These are phyloP conservation scores for Dendrobium chrysotoxum DNA, from an alignment of 106 monocot genomes.

Conservation along the genomic window DNA sequence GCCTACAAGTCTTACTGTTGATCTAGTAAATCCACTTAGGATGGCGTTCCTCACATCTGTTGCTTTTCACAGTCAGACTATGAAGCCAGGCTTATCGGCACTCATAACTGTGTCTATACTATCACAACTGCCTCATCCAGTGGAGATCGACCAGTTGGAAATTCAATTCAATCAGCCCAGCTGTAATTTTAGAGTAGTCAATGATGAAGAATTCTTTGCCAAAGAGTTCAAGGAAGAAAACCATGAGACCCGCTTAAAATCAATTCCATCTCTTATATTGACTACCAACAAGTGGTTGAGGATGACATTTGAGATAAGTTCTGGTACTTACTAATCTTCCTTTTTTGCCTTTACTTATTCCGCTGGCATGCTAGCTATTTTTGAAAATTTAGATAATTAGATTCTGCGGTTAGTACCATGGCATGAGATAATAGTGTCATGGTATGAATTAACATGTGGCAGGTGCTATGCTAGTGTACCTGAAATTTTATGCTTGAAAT, in stretches of 20 bases:
- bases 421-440: neutral
- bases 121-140: conserved; percentile 66
- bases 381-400: neutral
- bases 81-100: conserved; percentile 59
- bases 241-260: conserved; percentile 23
- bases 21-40: conserved; percentile 76
- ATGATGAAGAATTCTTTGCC: conserved; percentile 15
- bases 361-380: neutral
- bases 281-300: conserved; percentile 74
- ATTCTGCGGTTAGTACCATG: neutral
- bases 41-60: conserved; percentile 65
- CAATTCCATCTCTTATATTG: conserved; percentile 35
- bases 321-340: conserved; percentile 40
- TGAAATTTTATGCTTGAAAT: neutral
- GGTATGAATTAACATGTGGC: neutral
- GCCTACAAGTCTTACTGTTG: conserved; percentile 55
- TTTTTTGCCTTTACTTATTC: neutral
- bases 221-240: neutral
- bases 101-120: conserved; percentile 66
- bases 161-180: conserved; percentile 74
- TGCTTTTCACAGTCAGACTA: conserved; percentile 80
- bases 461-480: neutral
- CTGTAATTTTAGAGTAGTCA: conserved; percentile 60
- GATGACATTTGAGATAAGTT: conserved; percentile 60
- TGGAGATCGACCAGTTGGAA: conserved; percentile 66